Base-by-base conservation (phyloP, 805 yeast genomes). In the Nematodospora valgi region DNA sequence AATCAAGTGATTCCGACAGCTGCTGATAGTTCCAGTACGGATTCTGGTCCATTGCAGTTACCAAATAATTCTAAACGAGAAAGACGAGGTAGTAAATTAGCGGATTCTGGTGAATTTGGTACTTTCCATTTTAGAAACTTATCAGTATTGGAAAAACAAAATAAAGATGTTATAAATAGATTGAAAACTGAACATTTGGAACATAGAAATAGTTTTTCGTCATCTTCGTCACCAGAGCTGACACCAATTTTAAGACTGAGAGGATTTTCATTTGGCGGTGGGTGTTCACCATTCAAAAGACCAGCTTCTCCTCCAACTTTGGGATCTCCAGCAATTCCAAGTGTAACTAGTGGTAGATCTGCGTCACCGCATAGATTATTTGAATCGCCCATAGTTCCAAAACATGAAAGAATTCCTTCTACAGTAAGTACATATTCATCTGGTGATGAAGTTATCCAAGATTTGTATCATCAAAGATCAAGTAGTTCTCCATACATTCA, bases 101-200 rank as follows among this genome's bases (percentile, higher is more conserved):
- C 82, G 34, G 91, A 83, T 38, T 72, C 82, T 2, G 63, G 68
- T 16, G 91, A 91, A 49, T 93, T 93, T 72, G 99, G 99, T 0
- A 82, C 93, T 4, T 93, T 93, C 58, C 82, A 86, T 40, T 93
- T 86, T 61, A 72, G 96, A 45, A 93, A 93, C 54, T 63, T 93
- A 43, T 81, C 91, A 4, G 93, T 93, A 5, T 70, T 94, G 37
- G 98, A 93, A 48, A 85, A 84, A 49, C 97, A 96, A 6, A 93
- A 93, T 53, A 87, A 86, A 52, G 97, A 89, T 59, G 89, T 85
- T 10, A 87, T 93, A 44, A 85, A 86, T 50, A 68, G 96, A 43
- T 72, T 93, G 52, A 85, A 88, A 51, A 81, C 72, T 20, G 98
- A 91, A 54, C 95, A 86, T 56, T 46, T 81, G 44, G 86, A 80